Evolutionary conservation across 2,329 filamentous ascomycete species (phyloP), one percentile per base, ranked within the genome.

Genomic region (Pseudopyricularia cyperi): DNA sequence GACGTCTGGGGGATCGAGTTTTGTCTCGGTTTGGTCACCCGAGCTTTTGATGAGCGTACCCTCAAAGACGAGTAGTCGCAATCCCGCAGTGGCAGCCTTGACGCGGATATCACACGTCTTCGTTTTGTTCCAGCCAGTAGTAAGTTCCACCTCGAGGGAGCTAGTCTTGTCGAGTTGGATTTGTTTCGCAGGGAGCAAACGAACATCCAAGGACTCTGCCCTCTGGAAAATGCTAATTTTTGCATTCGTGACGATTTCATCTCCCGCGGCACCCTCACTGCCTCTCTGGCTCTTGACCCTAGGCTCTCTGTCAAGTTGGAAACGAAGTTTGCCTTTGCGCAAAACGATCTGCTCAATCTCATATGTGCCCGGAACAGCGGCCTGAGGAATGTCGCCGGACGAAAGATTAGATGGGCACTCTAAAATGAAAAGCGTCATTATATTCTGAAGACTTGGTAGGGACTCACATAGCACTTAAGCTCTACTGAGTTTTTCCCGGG

Each of bases 111-210:
- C 80, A 51, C 77, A 82, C 19, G 62, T 73, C 32, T 64, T 68
- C 2, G 85, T 71, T 2, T 81, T 67, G 61, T 95, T 95, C 76
- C 84, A 85, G 1, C 89, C 90, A 11, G 83, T 82, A 11, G 71
- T 71, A 12, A 95, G 67, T 50, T 82, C 74, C 19, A 98, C 70
- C 54, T 95, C 87, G 0, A 97, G 71, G 1, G 80, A 82, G 53
- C 87, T 87, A 59, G 83, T 82, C 57, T 83, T 83, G 62, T 94
- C 87, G 5, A 98, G 78, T 55, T 91, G 82, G 24, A 94, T 83
- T 46, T 82, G 72, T 55, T 78, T 84, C 0, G 86, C 81, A 0
- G 86, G 74, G 42, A 71, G 73, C 7, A 94, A 69, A 48, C 75
- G 76, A 2, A 86, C 78, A 54, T 88, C 79, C 4, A 96, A 77